Evolutionary conservation across 208 protist genomes (phyloP).

Genomic region (Angomonas desouzai): DNA sequence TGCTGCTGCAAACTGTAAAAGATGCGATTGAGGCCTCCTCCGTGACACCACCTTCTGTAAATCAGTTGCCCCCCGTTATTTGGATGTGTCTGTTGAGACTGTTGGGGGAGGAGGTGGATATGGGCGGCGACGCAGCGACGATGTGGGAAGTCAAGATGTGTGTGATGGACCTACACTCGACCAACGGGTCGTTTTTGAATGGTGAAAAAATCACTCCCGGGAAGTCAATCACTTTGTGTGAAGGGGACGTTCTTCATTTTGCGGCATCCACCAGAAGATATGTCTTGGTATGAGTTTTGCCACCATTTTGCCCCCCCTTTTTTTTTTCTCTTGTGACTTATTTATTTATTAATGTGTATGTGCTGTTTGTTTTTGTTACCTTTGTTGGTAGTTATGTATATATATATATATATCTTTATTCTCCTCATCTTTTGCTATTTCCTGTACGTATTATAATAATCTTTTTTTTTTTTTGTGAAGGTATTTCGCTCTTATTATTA

Average conservation of each 20-base stretch:
- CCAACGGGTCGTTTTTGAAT: constrained; percentile 71
- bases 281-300: constrained; percentile 41
- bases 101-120: constrained; percentile 25
- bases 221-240: constrained; percentile 37
- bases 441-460: too few species aligned
- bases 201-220: constrained; percentile 35
- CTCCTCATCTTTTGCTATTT: too few species aligned
- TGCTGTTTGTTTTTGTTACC: not conserved
- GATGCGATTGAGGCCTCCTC: not conserved
- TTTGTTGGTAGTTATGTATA: too few species aligned
- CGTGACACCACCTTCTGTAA: not conserved
- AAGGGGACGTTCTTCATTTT: constrained; percentile 73
- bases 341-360: constrained; percentile 10
- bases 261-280: constrained; percentile 64
- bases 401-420: too few species aligned
- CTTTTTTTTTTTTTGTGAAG: too few species aligned
- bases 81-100: constrained; percentile 22
- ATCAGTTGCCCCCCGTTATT: not conserved
- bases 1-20: not conserved
- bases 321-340: constrained; percentile 1
- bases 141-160: constrained; percentile 66
- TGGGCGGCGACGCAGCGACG: constrained; percentile 21
- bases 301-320: not conserved
- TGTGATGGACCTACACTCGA: constrained; percentile 67
- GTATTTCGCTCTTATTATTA: too few species aligned